Evolutionary conservation across 805 yeast genomes (phyloP), one percentile per base, ranked within the genome.

Genomic region (Blastobotrys chiropterorum): DNA sequence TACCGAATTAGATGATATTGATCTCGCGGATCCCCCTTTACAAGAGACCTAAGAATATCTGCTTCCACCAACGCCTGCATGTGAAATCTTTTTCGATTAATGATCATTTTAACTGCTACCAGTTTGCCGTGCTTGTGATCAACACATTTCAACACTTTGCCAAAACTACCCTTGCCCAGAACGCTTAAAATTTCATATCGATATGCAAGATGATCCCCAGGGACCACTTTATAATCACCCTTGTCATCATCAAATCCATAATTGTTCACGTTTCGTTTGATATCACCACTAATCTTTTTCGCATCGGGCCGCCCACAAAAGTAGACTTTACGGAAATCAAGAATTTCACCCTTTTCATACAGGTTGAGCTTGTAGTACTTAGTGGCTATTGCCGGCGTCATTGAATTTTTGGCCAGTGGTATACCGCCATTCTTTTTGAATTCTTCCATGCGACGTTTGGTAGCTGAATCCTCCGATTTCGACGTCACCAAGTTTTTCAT

Each of bases 131-230:
- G 68, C 61, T 82, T 83, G 62, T 84, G 86, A 67, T 89, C 96
- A 19, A 68, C 64, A 54, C 90, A 84, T 52, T 78, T 73, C 4
- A 85, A 70, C 1, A 89, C 96, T 49, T 80, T 81, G 0, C 96
- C 96, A 71, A 88, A 88, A 43, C 90, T 81, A 5, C 96, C 96
- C 47, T 77, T 79, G 0, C 96, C 96, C 8, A 88, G 72, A 1
- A 72, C 66, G 1, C 72, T 66, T 17, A 78, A 48, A 2, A 87
- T 80, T 57, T 85, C 82, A 62, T 83, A 89, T 26, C 95, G 68
- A 64, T 82, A 88, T 50, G 83, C 83, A 43, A 88, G 77, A 57
- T 88, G 96, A 62, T 87, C 96, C 8, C 83, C 80, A 1, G 65
- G 62, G 0, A 72, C 60, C 1, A 79, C 71, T 3, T 71, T 69